Percentiles rank a stretch among this genome's conserved stretches.
Evolutionary conservation across 2,329 filamentous ascomycete genomes (phyloP).

Genomic region (Penicillium janthinellum): DNA sequence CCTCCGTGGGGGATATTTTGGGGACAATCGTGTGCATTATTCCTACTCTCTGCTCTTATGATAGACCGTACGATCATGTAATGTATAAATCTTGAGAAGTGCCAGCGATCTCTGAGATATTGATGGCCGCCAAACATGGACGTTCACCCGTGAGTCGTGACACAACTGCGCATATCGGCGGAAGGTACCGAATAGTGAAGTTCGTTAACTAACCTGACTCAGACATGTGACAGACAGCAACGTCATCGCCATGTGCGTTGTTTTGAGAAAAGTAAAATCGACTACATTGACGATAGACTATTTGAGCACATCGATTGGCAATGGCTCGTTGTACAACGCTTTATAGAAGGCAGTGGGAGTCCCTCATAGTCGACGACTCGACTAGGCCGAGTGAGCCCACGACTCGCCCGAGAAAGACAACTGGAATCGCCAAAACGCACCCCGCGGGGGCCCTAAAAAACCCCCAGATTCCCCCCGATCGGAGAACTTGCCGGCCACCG

Average conservation of each 20-base stretch:
- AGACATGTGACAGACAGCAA: conserved; percentile 27
- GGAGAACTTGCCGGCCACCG: conserved; percentile 15
- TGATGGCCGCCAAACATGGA: background rate
- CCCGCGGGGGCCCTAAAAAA: conserved; percentile 16
- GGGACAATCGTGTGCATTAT: background rate
- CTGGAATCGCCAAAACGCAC: conserved; percentile 7
- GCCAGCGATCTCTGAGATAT: background rate
- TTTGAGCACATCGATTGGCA: background rate
- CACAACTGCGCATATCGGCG: background rate
- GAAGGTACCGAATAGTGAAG: conserved; percentile 6
- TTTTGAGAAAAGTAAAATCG: background rate
- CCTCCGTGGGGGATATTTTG: background rate
- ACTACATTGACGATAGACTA: background rate
- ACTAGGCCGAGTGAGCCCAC: background rate
- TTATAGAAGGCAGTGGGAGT: background rate
- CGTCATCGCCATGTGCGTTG: conserved; percentile 26
- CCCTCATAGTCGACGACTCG: background rate
- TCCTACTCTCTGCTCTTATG: background rate
- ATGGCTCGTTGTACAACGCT: too few relatives aligned
- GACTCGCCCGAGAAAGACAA: conserved; percentile 12
- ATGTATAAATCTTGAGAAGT: background rate
- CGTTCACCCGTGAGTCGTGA: too few relatives aligned
- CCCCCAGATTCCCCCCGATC: conserved; percentile 27
- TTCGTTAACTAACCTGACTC: conserved; percentile 16
- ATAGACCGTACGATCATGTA: background rate